A percentile compares a stretch with the other conserved stretches of the same genome.
Conservation (phyloP, 352 stramenopile genomes). For the Globisporangium perplexum region DNA sequence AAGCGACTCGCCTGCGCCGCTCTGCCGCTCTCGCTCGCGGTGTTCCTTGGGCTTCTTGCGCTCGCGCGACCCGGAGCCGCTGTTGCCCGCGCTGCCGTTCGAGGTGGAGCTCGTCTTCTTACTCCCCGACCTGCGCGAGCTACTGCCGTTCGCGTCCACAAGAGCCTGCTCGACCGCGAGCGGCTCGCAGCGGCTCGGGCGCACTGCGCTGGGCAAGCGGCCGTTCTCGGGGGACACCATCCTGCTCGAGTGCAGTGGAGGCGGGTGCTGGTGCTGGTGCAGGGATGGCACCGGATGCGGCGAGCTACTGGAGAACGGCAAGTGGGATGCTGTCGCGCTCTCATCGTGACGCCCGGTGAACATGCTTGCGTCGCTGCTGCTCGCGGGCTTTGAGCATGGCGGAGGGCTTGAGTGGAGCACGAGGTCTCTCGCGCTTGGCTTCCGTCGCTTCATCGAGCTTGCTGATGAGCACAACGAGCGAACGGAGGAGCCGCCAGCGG, state of each 20-base stretch:
- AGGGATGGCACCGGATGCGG: not conserved
- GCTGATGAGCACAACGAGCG: conserved; percentile 27
- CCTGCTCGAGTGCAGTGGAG: conserved; percentile 14
- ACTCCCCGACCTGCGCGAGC: conserved; percentile 4
- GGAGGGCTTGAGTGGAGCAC: not conserved
- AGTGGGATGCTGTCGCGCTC: not conserved
- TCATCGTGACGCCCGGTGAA: conserved; percentile 6
- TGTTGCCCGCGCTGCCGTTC: conserved; percentile 2
- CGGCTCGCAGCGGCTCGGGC: conserved; percentile 18
- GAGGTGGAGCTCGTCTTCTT: conserved; percentile 3
- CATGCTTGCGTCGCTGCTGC: conserved; percentile 18
- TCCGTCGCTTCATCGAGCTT: conserved; percentile 26
- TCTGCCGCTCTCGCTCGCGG: conserved; percentile 1
- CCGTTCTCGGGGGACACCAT: conserved; percentile 22
- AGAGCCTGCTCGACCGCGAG: conserved; percentile 3
- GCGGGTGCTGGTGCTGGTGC: conserved; percentile 7
- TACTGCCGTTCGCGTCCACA: conserved; percentile 9
- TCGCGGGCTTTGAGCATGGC: conserved; percentile 11
- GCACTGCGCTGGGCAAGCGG: conserved; percentile 29
- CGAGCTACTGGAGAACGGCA: not conserved
- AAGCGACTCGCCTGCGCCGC: not conserved
- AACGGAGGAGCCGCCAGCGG: conserved; percentile 13
- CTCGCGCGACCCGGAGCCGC: not conserved
- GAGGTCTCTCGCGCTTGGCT: conserved; percentile 8
- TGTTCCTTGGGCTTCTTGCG: conserved; percentile 8